Conservation (phyloP, 1,139 yeast genomes). For the Wickerhamomyces sp. region DNA sequence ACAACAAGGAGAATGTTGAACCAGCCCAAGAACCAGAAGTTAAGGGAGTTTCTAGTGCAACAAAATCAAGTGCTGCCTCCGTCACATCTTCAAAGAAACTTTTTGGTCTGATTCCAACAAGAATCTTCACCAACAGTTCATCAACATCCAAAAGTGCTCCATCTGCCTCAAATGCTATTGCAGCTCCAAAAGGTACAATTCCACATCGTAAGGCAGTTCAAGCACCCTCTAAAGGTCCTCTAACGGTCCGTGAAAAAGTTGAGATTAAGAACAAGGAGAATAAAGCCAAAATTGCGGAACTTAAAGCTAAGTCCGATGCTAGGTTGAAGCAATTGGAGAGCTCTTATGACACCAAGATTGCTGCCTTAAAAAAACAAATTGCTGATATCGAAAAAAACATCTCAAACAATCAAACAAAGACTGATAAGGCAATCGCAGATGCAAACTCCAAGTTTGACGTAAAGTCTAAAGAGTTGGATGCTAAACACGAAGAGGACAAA, state of each 20-base stretch:
- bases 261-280: slow-evolving; percentile 14
- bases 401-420: slow-evolving; percentile 7
- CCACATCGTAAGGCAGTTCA: slow-evolving; percentile 13
- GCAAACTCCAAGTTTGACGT: slow-evolving; percentile 13
- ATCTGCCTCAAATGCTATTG: background rate
- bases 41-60: background rate
- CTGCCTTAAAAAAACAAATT: slow-evolving; percentile 17
- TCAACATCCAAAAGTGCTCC: background rate
- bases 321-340: slow-evolving; percentile 15
- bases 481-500: slow-evolving; percentile 19
- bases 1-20: background rate
- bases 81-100: slow-evolving; percentile 6
- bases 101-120: slow-evolving; percentile 7
- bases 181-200: slow-evolving; percentile 10
- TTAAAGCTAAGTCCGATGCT: slow-evolving; percentile 14
- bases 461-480: slow-evolving; percentile 13
- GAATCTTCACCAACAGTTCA: background rate
- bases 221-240: slow-evolving; percentile 8
- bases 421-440: slow-evolving; percentile 12
- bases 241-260: slow-evolving; percentile 18
- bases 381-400: slow-evolving; percentile 14
- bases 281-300: slow-evolving; percentile 8
- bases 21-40: background rate
- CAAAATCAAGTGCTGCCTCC: background rate
- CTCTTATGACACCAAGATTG: slow-evolving; percentile 16